phyloP scores from a whole-genome alignment of 176 grass and related monocot species.

The Phoenix roebelenii region DNA sequence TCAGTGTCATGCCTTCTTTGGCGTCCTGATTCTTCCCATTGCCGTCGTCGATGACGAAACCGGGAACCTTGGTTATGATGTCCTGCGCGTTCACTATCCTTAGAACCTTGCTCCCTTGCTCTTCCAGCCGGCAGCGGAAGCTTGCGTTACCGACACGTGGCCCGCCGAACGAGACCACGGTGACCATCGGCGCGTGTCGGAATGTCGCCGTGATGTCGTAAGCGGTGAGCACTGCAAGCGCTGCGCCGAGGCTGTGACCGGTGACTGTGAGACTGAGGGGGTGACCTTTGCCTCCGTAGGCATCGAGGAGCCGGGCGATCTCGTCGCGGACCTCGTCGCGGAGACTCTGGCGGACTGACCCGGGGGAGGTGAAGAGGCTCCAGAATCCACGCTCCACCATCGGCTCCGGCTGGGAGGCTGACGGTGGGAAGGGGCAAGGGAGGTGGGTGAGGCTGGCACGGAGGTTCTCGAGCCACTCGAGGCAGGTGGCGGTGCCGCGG shows the following conservation, averaged over 20 bases:
- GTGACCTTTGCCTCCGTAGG: constrained; percentile 11
- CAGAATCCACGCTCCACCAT: constrained; percentile 44
- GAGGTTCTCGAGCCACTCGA: constrained; percentile 45
- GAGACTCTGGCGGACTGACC: constrained; percentile 17
- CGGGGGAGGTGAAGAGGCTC: constrained; percentile 37
- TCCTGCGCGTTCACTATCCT: constrained; percentile 36
- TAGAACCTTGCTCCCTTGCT: constrained; percentile 43
- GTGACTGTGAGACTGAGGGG: constrained; percentile 45
- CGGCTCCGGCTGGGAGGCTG: not conserved
- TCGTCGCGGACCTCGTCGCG: constrained; percentile 36
- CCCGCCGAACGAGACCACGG: constrained; percentile 41
- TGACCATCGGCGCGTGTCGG: constrained; percentile 8
- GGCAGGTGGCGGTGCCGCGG: constrained; percentile 33
- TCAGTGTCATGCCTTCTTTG: not conserved
- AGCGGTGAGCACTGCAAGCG: constrained; percentile 44
- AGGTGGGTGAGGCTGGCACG: constrained; percentile 24
- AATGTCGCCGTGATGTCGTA: constrained; percentile 21
- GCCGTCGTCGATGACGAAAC: constrained; percentile 11
- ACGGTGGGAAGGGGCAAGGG: not conserved
- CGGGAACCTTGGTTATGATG: constrained; percentile 47
- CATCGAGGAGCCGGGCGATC: constrained; percentile 20
- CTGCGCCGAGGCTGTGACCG: constrained; percentile 50
- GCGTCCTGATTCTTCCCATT: not conserved
- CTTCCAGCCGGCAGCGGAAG: constrained; percentile 31
- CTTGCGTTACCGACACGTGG: constrained; percentile 41